phyloP scores from a whole-genome alignment of 2,329 filamentous ascomycete genomes.

The Berkeleyomyces rouxiae region DNA sequence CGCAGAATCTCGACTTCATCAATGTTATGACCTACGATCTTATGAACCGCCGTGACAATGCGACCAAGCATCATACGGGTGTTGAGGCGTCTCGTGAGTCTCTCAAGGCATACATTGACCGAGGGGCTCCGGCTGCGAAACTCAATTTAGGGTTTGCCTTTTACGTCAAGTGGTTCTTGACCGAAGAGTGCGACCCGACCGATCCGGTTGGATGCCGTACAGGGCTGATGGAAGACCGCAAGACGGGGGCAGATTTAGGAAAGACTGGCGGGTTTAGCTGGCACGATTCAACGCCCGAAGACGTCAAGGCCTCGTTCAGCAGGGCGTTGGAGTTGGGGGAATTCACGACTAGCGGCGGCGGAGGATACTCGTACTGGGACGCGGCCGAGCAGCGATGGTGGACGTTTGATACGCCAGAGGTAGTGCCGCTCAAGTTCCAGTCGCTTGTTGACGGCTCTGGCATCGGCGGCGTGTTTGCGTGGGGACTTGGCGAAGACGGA shows the following conservation, averaged over 20 bases:
- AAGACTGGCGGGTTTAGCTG: conserved; percentile 43
- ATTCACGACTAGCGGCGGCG: conserved; percentile 39
- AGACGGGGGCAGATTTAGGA: conserved; percentile 40
- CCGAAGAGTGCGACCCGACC: conserved; percentile 25
- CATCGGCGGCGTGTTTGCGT: conserved; percentile 58
- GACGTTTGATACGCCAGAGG: conserved; percentile 51
- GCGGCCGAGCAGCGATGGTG: conserved; percentile 43
- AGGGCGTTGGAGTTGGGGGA: conserved; percentile 34
- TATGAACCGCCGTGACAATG: conserved; percentile 49
- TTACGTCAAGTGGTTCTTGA: conserved; percentile 49
- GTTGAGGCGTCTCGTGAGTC: conserved; percentile 36
- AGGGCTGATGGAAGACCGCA: conserved; percentile 38
- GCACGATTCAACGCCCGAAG: conserved; percentile 35
- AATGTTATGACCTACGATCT: conserved; percentile 56
- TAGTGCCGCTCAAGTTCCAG: conserved; percentile 45
- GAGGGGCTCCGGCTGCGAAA: conserved; percentile 34
- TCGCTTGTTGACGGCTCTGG: conserved; percentile 37
- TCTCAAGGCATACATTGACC: conserved; percentile 41
- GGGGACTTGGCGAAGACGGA: conserved; percentile 55
- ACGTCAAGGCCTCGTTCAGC: conserved; percentile 39
- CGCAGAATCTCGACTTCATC: conserved; percentile 44
- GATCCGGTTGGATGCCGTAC: conserved; percentile 38
- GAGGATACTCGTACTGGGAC: conserved; percentile 54
- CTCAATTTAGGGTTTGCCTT: conserved; percentile 50
- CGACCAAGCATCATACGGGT: conserved; percentile 49